Conservation (phyloP, 2,329 filamentous ascomycete species). For the Penicillium sp. region DNA sequence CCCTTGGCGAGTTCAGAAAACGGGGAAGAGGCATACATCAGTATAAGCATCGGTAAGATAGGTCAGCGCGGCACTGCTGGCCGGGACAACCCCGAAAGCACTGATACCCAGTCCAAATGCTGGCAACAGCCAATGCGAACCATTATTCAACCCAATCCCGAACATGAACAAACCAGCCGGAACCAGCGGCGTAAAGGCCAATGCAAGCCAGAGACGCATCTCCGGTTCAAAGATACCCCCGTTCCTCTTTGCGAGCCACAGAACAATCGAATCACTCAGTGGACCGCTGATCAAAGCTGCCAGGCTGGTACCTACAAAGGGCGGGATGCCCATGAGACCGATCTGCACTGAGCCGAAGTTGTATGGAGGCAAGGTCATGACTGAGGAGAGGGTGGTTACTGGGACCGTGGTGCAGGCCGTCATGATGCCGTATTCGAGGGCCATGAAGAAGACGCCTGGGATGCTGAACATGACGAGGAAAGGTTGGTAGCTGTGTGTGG, state of each 20-base stretch:
- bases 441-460: slow-evolving; percentile 55
- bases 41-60: slow-evolving; percentile 36
- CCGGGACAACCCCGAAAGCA: slow-evolving; percentile 28
- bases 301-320: slow-evolving; percentile 45
- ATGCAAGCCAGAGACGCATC: slow-evolving; percentile 43
- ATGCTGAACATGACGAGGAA: slow-evolving; percentile 36
- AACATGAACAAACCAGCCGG: slow-evolving; percentile 45
- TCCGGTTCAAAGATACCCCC: slow-evolving; percentile 50
- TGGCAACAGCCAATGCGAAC: slow-evolving; percentile 21
- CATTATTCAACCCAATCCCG: slow-evolving; percentile 38
- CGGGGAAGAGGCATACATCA: slow-evolving; percentile 23
- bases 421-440: slow-evolving; percentile 43
- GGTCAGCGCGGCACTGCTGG: slow-evolving; percentile 29
- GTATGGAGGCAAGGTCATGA: slow-evolving; percentile 44
- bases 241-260: slow-evolving; percentile 40
- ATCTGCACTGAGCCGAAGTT: slow-evolving; percentile 43
- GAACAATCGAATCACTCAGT: slow-evolving; percentile 41
- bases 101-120: slow-evolving; percentile 19
- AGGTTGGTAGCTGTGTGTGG: slow-evolving; percentile 33
- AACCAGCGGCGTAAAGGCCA: slow-evolving; percentile 32
- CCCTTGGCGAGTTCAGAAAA: too few relatives aligned
- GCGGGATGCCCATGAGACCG: slow-evolving; percentile 43
- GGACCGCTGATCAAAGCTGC: slow-evolving; percentile 38
- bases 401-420: slow-evolving; percentile 44
- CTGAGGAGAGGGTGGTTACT: slow-evolving; percentile 38